Evolutionary conservation across 1,284 basidiomycete species (phyloP).

Genomic region (Exobasidium rhododendri): DNA sequence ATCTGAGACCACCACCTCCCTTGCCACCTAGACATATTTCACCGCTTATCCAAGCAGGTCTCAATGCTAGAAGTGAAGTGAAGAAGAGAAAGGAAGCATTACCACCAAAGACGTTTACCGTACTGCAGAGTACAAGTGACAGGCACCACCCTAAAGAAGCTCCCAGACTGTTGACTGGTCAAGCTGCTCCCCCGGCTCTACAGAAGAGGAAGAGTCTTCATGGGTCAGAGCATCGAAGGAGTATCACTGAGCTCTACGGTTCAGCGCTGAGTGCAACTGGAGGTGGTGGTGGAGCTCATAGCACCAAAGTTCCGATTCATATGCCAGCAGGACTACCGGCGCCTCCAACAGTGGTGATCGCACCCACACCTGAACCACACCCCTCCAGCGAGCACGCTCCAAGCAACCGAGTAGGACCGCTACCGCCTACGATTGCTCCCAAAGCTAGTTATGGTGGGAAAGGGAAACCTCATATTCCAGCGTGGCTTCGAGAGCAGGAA

Average conservation of each 20-base stretch:
- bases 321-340: no score
- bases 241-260: constrained; percentile 7
- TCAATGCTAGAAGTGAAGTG: constrained; percentile 49
- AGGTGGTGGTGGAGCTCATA: constrained; percentile 8
- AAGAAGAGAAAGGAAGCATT: constrained; percentile 42
- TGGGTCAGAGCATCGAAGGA: constrained; percentile 16
- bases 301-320: constrained; percentile 16
- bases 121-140: constrained; percentile 41
- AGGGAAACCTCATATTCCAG: constrained; percentile 36
- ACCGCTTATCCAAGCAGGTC: constrained; percentile 53
- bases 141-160: constrained; percentile 24
- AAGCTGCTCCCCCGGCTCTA: constrained; percentile 18
- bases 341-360: background rate
- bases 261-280: constrained; percentile 11
- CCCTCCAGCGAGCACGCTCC: background rate
- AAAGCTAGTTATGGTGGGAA: constrained; percentile 12
- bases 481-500: constrained; percentile 53
- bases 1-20: constrained; percentile 35
- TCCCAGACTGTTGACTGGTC: constrained; percentile 13
- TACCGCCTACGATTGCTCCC: constrained; percentile 13
- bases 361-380: background rate
- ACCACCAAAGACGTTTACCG: constrained; percentile 53
- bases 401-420: constrained; percentile 16
- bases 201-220: constrained; percentile 32
- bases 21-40: constrained; percentile 47